Conservation (phyloP, 1,139 yeast species). For the Kodamaea fungicola region DNA sequence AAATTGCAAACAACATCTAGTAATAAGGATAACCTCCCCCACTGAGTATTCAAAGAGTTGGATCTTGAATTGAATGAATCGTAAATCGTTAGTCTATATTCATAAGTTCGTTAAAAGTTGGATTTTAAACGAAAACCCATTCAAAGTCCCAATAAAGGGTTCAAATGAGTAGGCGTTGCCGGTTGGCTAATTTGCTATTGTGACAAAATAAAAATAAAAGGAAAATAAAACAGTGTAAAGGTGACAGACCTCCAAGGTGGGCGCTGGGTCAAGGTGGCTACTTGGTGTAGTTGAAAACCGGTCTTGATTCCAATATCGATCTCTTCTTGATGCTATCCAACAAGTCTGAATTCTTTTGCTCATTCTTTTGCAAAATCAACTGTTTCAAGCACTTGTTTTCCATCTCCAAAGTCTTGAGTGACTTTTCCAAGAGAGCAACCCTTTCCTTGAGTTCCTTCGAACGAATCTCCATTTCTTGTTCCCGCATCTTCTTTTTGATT, state of each 20-base stretch:
- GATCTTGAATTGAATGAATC: slow-evolving; percentile 25
- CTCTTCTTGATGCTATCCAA: slow-evolving; percentile 42
- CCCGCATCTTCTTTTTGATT: slow-evolving; percentile 57
- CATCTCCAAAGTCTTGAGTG: slow-evolving; percentile 58
- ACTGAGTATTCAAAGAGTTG: slow-evolving; percentile 26
- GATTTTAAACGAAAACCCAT: slow-evolving; percentile 28
- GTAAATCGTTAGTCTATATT: slow-evolving; percentile 15
- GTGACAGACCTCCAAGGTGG: slow-evolving; percentile 7
- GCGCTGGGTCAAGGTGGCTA: slow-evolving; percentile 8
- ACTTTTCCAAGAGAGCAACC: slow-evolving; percentile 38
- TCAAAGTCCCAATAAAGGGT: slow-evolving; percentile 9
- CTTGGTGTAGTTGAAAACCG: slow-evolving; percentile 31
- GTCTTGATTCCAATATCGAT: slow-evolving; percentile 30
- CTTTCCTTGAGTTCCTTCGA: slow-evolving; percentile 42
- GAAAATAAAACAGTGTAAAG: slow-evolving; percentile 2
- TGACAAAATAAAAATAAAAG: slow-evolving; percentile 1
- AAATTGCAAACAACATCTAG: slow-evolving; percentile 3
- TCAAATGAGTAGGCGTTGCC: slow-evolving; percentile 7
- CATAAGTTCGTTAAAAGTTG: slow-evolving; percentile 35
- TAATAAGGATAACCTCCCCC: slow-evolving; percentile 5
- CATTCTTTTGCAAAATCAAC: slow-evolving; percentile 46
- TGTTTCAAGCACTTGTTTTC: slow-evolving; percentile 69
- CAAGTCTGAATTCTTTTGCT: slow-evolving; percentile 37
- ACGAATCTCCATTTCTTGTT: slow-evolving; percentile 53
- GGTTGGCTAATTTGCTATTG: slow-evolving; percentile 2